These are phyloP conservation scores for Neostapfia colusana DNA, from an alignment of 176 grass and related monocot species.

Conservation along the genomic window DNA sequence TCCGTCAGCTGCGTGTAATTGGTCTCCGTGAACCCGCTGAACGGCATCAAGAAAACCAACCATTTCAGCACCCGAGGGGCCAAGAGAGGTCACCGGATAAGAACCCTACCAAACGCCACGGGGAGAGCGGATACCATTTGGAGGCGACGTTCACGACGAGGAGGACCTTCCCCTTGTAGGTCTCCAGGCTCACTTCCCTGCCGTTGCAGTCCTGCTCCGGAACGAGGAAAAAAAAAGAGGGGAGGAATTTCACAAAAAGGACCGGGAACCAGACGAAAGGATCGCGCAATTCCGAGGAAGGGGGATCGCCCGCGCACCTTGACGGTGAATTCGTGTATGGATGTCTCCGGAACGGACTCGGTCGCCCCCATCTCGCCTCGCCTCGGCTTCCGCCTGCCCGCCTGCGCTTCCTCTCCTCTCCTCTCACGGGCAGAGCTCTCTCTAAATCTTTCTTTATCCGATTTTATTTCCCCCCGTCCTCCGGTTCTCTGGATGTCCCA, in stretches of 20 bases:
- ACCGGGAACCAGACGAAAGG: neutral
- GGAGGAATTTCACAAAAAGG: neutral
- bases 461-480: slow-evolving; percentile 18
- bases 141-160: slow-evolving; percentile 95
- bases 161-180: slow-evolving; percentile 88
- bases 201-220: slow-evolving; percentile 70
- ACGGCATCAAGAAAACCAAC: neutral
- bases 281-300: neutral
- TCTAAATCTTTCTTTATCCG: slow-evolving; percentile 17
- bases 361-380: slow-evolving; percentile 56
- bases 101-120: neutral
- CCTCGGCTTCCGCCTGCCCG: neutral
- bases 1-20: slow-evolving; percentile 92
- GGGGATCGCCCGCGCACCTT: slow-evolving; percentile 44
- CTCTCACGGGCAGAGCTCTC: too few relatives aligned
- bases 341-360: slow-evolving; percentile 66
- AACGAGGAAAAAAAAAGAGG: neutral
- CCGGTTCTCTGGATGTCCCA: neutral
- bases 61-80: neutral
- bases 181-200: slow-evolving; percentile 68
- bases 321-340: slow-evolving; percentile 89
- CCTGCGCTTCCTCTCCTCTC: neutral
- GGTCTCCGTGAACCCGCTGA: slow-evolving; percentile 83
- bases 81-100: neutral
- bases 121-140: slow-evolving; percentile 64